A percentile compares a stretch with the other conserved stretches of the same genome.
Conservation (phyloP, 768 basidiomycete genomes). For the Amyloporia xantha region DNA sequence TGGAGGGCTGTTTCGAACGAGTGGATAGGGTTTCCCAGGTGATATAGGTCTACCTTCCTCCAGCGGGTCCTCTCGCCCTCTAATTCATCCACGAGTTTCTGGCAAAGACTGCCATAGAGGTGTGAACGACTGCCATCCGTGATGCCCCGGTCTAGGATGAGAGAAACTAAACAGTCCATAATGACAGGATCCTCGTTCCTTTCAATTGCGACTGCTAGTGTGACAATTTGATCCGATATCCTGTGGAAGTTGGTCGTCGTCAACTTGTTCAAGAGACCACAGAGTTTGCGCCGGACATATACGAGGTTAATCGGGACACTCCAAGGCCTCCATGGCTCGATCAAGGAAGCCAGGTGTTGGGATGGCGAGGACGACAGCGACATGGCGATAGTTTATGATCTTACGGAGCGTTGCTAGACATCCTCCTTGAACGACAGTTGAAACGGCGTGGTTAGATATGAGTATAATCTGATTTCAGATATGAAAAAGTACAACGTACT, state of each 20-base stretch:
- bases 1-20: conserved; percentile 13
- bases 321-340: conserved; percentile 19
- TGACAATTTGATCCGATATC: conserved; percentile 42
- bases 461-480: too few relatives aligned
- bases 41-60: conserved; percentile 17
- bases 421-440: too few relatives aligned
- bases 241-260: conserved; percentile 45
- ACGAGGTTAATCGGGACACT: conserved; percentile 26
- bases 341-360: not conserved
- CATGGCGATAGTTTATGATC: too few relatives aligned
- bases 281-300: conserved; percentile 43
- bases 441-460: too few relatives aligned
- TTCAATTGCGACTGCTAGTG: conserved; percentile 42
- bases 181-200: conserved; percentile 41
- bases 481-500: too few relatives aligned
- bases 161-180: conserved; percentile 43
- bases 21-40: conserved; percentile 15
- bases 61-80: conserved; percentile 22
- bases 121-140: conserved; percentile 43
- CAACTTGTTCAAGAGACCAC: conserved; percentile 53
- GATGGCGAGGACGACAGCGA: not conserved
- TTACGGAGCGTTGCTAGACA: too few relatives aligned
- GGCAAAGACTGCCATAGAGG: conserved; percentile 48
- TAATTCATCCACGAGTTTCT: conserved; percentile 39
- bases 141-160: conserved; percentile 49